These are phyloP conservation scores for Populus deltoides DNA, from an alignment of 345 rosid genomes.

Conservation along the genomic window DNA sequence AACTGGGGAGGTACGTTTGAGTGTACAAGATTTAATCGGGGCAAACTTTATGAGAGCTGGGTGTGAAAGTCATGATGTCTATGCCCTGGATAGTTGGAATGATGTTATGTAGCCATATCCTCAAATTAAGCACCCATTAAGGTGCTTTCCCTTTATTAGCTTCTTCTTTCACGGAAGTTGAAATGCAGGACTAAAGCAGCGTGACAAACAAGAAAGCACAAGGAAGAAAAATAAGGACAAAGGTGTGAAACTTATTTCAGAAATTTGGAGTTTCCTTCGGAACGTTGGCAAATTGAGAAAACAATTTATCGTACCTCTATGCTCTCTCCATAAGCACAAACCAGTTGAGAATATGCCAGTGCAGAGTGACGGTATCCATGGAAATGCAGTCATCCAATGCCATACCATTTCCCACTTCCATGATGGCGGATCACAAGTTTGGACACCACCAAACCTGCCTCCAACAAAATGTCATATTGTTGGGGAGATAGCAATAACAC, in stretches of 20 bases:
- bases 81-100: background rate
- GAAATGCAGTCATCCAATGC: constrained; percentile 51
- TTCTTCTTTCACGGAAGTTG: background rate
- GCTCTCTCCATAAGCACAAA: constrained; percentile 45
- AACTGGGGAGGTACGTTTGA: background rate
- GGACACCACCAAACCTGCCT: constrained; percentile 31
- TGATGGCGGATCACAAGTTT: constrained; percentile 29
- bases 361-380: constrained; percentile 66
- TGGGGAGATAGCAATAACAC: constrained; percentile 47
- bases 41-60: background rate
- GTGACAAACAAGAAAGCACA: background rate
- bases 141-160: background rate
- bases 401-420: constrained; percentile 49
- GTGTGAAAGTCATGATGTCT: background rate
- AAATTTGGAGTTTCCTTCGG: background rate
- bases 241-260: background rate
- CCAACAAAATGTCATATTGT: constrained; percentile 46
- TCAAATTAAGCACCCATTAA: background rate
- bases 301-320: constrained; percentile 44
- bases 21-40: background rate
- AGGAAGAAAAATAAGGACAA: background rate
- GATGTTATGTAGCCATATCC: background rate
- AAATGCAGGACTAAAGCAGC: background rate
- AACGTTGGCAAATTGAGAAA: background rate
- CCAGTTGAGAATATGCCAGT: constrained; percentile 56